phyloP scores from a whole-genome alignment of 2,329 filamentous ascomycete genomes.

The Diaporthe citri region DNA sequence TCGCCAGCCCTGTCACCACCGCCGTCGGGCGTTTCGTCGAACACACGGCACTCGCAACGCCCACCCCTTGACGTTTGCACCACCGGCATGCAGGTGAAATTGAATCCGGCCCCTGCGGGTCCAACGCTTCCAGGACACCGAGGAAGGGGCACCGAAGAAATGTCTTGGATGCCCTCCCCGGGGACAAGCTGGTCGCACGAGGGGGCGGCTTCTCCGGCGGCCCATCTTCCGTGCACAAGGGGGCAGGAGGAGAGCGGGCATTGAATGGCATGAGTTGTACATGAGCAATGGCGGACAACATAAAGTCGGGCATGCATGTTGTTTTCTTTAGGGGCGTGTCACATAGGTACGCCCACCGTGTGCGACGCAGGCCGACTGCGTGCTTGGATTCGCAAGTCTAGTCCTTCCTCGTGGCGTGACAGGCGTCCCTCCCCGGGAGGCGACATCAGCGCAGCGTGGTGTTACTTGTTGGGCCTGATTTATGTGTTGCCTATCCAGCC shows the following conservation, averaged over 20 bases:
- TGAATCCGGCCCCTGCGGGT: conserved; percentile 20
- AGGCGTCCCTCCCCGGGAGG: neutral
- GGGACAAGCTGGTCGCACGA: conserved; percentile 15
- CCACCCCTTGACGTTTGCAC: neutral
- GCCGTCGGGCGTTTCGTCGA: conserved; percentile 1
- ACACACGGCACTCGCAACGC: neutral
- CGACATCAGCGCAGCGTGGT: neutral
- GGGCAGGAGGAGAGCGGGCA: neutral
- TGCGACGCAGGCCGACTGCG: neutral
- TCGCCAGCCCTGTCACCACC: neutral
- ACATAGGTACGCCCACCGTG: neutral
- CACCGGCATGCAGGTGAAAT: conserved; percentile 31
- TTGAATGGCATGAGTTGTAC: neutral
- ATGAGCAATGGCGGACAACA: neutral
- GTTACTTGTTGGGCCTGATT: neutral
- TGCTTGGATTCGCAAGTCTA: neutral
- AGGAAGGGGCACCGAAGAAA: neutral
- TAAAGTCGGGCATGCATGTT: conserved; percentile 1
- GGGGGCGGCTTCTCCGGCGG: conserved; percentile 17
- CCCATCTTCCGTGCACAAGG: conserved; percentile 3
- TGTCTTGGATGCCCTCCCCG: neutral
- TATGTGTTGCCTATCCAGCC: neutral
- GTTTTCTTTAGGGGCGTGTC: neutral
- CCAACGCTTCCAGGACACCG: conserved; percentile 31
- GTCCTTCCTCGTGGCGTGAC: conserved; percentile 4